Evolutionary conservation across 2,329 filamentous ascomycete genomes (phyloP), one percentile per base, ranked within the genome.

Genomic region (Sporothrix protearum): DNA sequence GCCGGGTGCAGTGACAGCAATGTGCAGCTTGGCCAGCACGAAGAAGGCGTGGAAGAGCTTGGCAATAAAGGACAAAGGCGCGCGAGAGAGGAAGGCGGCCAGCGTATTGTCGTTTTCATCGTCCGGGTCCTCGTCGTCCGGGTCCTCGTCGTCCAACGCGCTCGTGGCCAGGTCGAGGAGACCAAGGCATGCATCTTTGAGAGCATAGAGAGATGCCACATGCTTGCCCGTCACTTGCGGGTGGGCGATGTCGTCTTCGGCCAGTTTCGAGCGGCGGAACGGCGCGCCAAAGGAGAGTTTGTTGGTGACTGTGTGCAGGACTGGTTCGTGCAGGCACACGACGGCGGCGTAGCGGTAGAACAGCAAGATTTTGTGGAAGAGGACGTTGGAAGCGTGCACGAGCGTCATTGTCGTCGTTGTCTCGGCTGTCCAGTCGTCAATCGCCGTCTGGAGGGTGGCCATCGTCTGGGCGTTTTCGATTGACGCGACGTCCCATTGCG

Each of bases 371-470:
- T 66, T 64, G 69, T 70, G 59, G n/a, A 10, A 16, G n/a, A 30
- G 8, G 5, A 22, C 5, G 22, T 25, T 25, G 22, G 45, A 30
- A 6, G 33, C n/a, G 9, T 25, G 30, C 8, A 63, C 57, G 3
- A 25, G 9, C 1, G 57, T 33, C 3, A 10, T 25, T 7, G 57
- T 63, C 16, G 59, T 53, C 22, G 57, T 63, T 9, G 59, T 53
- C 22, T 30, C 33, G n/a, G 69, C 69, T 1, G 69, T 70, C 69
- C 69, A 70, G 30, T 70, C 47, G 59, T 70, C 69, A 45, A 70
- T 70, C 0, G 30, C 47, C 3, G 45, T 66, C 12, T 66, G 69
- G 30, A 64, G 33, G 5, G 59, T 14, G 25, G 51, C 47, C 16
- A 53, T 25, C 3, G 47, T 25, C 16, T 28, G 59, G n/a, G 22